Percentiles rank a stretch among this genome's conserved stretches.
These are phyloP conservation scores for Penicillium sp. DNA, from an alignment of 2,329 filamentous ascomycete genomes.

Conservation along the genomic window DNA sequence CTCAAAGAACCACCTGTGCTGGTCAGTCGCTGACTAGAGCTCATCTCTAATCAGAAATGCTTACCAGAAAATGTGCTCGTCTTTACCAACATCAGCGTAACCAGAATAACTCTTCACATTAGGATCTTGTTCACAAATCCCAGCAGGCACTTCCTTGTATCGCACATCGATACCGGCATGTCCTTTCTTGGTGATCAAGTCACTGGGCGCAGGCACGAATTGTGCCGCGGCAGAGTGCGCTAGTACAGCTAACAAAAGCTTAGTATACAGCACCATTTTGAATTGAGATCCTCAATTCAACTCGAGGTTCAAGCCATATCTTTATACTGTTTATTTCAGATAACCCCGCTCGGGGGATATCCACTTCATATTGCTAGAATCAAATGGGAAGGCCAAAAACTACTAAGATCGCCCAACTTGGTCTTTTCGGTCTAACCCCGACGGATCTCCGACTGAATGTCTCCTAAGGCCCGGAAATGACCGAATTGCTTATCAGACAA, in stretches of 20 bases:
- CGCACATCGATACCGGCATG: conserved; percentile 14
- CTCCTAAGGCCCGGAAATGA: not conserved
- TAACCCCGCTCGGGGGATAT: not conserved
- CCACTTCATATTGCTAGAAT: not conserved
- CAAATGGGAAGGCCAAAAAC: not conserved
- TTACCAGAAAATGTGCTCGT: conserved; percentile 23
- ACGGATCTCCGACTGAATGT: not conserved
- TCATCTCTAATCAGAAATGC: not conserved
- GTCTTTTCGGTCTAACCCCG: not conserved
- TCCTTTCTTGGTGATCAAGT: conserved; percentile 1
- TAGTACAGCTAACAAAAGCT: not conserved
- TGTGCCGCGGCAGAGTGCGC: not conserved
- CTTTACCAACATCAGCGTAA: conserved; percentile 20
- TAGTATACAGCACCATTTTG: not conserved
- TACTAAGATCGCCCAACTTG: not conserved
- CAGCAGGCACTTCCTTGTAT: conserved; percentile 20
- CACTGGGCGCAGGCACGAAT: not conserved
- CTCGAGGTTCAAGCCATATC: not conserved
- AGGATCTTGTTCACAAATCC: conserved; percentile 22
- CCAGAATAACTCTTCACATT: conserved; percentile 24
- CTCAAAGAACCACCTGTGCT: conserved; percentile 1
- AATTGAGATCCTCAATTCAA: not conserved
- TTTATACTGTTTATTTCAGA: not conserved
- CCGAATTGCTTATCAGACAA: conserved; percentile 1
- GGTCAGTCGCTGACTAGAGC: not conserved